These are phyloP conservation scores for Botryotinia convoluta DNA, from an alignment of 2,329 filamentous ascomycete genomes.

Conservation along the genomic window DNA sequence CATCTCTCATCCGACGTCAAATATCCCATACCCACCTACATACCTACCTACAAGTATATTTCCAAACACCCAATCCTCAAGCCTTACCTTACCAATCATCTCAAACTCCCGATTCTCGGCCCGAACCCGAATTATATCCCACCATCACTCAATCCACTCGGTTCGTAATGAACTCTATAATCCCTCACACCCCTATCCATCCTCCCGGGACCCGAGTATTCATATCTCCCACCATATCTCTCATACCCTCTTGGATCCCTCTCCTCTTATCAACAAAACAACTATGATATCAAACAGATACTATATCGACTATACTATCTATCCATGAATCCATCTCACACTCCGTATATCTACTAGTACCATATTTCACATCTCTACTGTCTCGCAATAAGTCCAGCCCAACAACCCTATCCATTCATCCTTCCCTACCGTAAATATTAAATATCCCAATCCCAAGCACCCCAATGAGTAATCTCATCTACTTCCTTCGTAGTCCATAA, in stretches of 20 bases:
- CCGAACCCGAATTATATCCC: neutral
- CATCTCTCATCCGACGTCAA: neutral
- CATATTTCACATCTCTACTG: neutral
- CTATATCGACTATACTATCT: neutral
- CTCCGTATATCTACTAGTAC: too few species aligned
- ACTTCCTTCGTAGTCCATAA: too few species aligned
- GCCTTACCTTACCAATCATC: neutral
- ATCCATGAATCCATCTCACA: neutral
- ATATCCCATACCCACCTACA: neutral
- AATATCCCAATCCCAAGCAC: too few species aligned
- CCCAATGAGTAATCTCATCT: too few species aligned
- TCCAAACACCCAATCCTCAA: neutral
- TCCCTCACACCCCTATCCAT: neutral
- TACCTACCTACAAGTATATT: too few species aligned
- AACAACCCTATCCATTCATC: neutral
- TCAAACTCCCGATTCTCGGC: neutral
- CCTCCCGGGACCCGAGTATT: neutral
- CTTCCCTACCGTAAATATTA: too few species aligned
- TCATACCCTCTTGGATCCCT: neutral
- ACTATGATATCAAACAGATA: neutral
- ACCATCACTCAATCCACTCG: neutral
- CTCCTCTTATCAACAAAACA: neutral
- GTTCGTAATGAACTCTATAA: neutral
- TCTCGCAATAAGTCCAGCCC: neutral
- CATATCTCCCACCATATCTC: neutral